A percentile compares a stretch with the other conserved stretches of the same genome.
Evolutionary conservation across 495 filamentous ascomycete species (phyloP).

Genomic region (Podospora bellae-mahoneyi): DNA sequence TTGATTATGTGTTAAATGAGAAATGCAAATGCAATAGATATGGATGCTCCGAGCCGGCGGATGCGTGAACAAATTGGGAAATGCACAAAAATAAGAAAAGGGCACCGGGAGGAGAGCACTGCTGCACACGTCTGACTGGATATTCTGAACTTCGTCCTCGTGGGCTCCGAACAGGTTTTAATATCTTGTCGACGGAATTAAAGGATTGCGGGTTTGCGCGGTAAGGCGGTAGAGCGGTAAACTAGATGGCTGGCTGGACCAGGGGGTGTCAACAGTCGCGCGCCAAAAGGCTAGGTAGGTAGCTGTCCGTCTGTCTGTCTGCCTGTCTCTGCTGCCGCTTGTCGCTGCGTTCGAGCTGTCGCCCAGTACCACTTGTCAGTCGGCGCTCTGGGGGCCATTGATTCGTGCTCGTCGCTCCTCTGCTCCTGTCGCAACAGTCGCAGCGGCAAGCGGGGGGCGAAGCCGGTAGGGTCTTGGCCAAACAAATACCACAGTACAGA

Average conservation of each 20-base stretch:
- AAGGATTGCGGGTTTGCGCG: conserved; percentile 14
- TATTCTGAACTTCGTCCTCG: conserved; percentile 31
- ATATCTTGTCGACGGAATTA: conserved; percentile 26
- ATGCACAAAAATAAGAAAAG: conserved; percentile 14
- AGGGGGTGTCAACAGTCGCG: conserved; percentile 27
- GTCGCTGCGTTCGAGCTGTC: conserved; percentile 36
- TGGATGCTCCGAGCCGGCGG: conserved; percentile 19
- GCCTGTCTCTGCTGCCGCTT: conserved; percentile 18
- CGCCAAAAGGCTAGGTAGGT: conserved; percentile 25
- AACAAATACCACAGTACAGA: conserved; percentile 19
- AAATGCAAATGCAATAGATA: neutral
- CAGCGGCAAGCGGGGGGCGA: conserved; percentile 36
- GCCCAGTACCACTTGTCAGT: conserved; percentile 33
- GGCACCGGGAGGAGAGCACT: conserved; percentile 10
- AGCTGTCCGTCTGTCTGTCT: neutral
- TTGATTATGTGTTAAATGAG: conserved; percentile 1
- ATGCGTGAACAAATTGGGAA: neutral
- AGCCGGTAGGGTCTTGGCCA: conserved; percentile 22
- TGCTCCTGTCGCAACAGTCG: conserved; percentile 22
- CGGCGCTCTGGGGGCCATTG: conserved; percentile 19
- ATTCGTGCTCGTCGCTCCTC: conserved; percentile 29
- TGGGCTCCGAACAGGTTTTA: conserved; percentile 34
- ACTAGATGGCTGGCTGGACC: neutral
- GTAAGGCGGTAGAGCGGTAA: conserved; percentile 10
- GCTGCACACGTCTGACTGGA: conserved; percentile 22